Evolutionary conservation across 495 filamentous ascomycete species (phyloP).

Genomic region (Tuber umbilicatum): DNA sequence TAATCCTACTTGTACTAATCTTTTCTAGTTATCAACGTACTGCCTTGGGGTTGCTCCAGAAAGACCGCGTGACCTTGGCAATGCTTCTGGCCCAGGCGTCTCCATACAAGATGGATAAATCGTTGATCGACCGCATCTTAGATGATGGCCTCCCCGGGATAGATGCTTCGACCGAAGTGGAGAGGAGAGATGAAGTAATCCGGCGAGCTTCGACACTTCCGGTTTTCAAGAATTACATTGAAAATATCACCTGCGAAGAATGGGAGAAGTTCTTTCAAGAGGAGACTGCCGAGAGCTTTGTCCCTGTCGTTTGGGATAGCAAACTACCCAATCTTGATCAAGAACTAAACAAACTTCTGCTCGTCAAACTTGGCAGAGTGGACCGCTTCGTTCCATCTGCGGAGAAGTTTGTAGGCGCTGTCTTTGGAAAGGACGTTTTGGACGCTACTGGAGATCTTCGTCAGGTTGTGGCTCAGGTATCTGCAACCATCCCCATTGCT

Average conservation of each 20-base stretch:
- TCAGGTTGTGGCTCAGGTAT: constrained; percentile 76
- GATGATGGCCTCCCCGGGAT: constrained; percentile 67
- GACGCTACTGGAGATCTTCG: constrained; percentile 77
- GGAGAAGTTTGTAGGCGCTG: constrained; percentile 77
- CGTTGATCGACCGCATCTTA: constrained; percentile 75
- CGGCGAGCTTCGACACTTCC: constrained; percentile 59
- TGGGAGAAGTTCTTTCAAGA: constrained; percentile 79
- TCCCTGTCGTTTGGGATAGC: constrained; percentile 72
- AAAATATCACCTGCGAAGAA: constrained; percentile 52
- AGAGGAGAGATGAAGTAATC: constrained; percentile 64
- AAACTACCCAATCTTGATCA: constrained; percentile 60
- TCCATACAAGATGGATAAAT: constrained; percentile 87
- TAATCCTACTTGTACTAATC: constrained; percentile 6
- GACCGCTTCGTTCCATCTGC: constrained; percentile 90
- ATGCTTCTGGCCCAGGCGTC: constrained; percentile 92
- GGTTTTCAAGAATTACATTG: constrained; percentile 66
- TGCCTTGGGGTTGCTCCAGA: constrained; percentile 84
- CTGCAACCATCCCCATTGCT: constrained; percentile 75
- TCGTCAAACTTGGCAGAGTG: constrained; percentile 90
- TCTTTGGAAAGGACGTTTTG: constrained; percentile 79
- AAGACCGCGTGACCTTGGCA: constrained; percentile 88
- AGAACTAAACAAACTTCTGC: constrained; percentile 72
- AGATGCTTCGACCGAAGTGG: constrained; percentile 64
- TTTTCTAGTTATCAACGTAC: constrained; percentile 65
- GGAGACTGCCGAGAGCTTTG: constrained; percentile 78